Evolutionary conservation across 1,139 yeast species (phyloP), one percentile per base, ranked within the genome.

Genomic region (Pichiaceae sp.): DNA sequence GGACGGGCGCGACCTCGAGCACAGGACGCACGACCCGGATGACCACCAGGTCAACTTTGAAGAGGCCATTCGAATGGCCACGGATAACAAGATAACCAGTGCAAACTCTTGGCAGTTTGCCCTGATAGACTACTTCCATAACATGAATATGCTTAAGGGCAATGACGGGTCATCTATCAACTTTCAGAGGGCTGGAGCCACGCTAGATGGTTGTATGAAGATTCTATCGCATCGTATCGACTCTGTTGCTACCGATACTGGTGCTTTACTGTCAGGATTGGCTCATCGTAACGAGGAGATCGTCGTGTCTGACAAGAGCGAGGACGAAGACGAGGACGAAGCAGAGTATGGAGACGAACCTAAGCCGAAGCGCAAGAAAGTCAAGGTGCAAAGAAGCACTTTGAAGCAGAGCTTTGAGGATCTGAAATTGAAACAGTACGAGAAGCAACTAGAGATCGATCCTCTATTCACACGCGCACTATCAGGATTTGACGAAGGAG

Each of bases 401-500:
- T 73, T 81, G 0, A 53, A 74, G 34, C 73, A 70, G n/a, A 68
- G 69, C 16, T 82, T 82, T 51, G 78, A 74, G 4, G 61, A 72
- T 17, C 66, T 87, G n/a, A 66, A 64, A 46, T 66, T 82, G 42
- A 82, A 80, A 53, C 77, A 80, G 45, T 62, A 83, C 32, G 95
- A 86, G 36, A 78, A 81, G 45, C 95, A 84, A 48, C 62, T 84
- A 21, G 72, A 80, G 7, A 81, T 86, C 35, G 96, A 89, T 57
- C 96, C 96, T 0, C 65, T 89, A 36, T 86, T 89, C 59, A 81
- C 85, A 44, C 86, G 86, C 51, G 89, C 94, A 35, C 67, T 89
- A 35, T 85, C 95, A 0, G 96, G 87, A 43, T 89, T 87, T 52
- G 96, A 89, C 56, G 96, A 89, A 60, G 96, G 96, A 27, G 96